phyloP scores from a whole-genome alignment of 73 alveolate species.

The Tetrahymena thermophila region DNA sequence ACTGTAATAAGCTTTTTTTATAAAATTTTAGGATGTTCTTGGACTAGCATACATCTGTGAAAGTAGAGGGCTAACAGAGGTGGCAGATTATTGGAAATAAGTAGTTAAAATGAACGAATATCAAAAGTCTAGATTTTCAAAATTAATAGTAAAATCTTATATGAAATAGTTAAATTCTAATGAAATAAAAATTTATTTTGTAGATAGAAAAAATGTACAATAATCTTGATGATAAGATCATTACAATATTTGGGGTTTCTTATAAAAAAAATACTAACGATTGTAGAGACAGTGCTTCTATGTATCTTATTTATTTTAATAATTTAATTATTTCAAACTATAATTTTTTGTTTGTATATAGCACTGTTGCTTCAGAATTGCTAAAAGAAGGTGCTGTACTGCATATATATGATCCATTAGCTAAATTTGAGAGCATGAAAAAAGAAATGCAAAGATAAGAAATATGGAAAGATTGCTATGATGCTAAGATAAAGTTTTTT shows the following conservation, averaged over 20 bases:
- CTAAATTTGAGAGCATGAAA: neutral
- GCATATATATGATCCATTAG: conserved; percentile 21
- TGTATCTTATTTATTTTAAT: neutral
- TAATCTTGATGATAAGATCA: neutral
- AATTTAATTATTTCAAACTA: neutral
- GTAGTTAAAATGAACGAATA: conserved; percentile 2
- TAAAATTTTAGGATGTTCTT: neutral
- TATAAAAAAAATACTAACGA: conserved; percentile 33
- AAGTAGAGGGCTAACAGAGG: neutral
- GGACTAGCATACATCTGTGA: conserved; percentile 18
- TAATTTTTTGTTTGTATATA: neutral
- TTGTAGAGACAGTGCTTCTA: conserved; percentile 21
- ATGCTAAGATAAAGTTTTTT: neutral
- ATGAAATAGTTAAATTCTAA: neutral
- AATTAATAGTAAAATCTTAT: neutral
- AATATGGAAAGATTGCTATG: neutral
- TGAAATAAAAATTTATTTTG: neutral
- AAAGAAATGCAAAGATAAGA: neutral
- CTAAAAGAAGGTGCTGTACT: conserved; percentile 11
- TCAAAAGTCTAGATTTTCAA: neutral
- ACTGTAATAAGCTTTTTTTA: neutral
- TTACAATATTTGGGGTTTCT: conserved; percentile 22
- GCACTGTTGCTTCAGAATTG: neutral
- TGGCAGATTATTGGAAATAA: conserved; percentile 17
- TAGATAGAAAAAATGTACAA: neutral